Conservation (phyloP, 768 basidiomycete species). For the Xerocomus potaroensis region DNA sequence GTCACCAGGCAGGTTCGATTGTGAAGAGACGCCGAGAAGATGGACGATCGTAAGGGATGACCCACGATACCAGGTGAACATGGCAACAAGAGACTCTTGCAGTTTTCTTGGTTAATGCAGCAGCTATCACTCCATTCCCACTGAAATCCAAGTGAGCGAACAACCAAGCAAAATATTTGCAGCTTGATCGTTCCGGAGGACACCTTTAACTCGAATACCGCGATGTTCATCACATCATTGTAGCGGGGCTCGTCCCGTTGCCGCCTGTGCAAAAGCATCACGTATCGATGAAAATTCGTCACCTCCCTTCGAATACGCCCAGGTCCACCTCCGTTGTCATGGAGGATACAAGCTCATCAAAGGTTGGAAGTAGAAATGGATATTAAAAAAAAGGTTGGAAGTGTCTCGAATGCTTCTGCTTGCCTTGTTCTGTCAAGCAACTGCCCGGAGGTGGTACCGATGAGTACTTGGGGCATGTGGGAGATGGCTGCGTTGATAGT, state of each 20-base stretch:
- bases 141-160: background rate
- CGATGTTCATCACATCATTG: background rate
- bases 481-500: background rate
- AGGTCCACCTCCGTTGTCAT: background rate
- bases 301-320: background rate
- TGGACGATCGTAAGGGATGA: no score
- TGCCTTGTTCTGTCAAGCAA: background rate
- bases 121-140: no score
- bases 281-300: background rate
- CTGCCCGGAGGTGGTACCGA: background rate
- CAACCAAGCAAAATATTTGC: conserved; percentile 3
- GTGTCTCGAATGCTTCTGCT: background rate
- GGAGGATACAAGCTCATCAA: no score
- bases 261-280: conserved; percentile 2
- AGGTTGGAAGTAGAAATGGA: no score
- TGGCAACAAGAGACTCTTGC: conserved; percentile 13
- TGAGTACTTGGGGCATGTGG: background rate
- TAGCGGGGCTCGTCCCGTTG: background rate
- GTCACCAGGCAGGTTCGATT: background rate
- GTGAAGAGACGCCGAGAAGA: conserved; percentile 6
- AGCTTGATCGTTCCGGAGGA: conserved; percentile 7
- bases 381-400: background rate
- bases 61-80: conserved; percentile 16
- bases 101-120: background rate
- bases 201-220: conserved; percentile 2